These are phyloP conservation scores for Penicillium sclerotiorum DNA, from an alignment of 2,329 filamentous ascomycete genomes.

Conservation along the genomic window DNA sequence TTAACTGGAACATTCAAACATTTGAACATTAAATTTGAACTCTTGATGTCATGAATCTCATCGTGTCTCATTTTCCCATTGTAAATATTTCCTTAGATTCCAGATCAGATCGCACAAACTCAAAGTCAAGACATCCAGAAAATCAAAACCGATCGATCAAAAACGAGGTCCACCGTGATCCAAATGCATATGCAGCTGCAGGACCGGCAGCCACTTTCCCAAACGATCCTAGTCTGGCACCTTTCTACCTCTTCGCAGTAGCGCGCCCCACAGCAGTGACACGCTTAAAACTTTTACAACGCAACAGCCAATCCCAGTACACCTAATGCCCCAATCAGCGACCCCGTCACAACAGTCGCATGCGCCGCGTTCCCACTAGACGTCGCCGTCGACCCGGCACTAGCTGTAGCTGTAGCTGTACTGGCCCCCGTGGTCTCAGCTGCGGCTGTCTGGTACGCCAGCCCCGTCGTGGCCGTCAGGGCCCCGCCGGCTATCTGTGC, in stretches of 20 bases:
- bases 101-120: too few species aligned
- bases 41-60: not conserved
- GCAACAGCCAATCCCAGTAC: conserved; percentile 27
- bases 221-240: not conserved
- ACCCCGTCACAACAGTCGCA: conserved; percentile 21
- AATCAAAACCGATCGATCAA: not conserved
- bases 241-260: not conserved
- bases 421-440: not conserved
- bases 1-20: too few species aligned
- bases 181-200: conserved; percentile 4
- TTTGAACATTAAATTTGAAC: too few species aligned
- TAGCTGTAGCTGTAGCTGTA: conserved; percentile 10
- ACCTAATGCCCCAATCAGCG: conserved; percentile 25
- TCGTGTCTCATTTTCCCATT: not conserved
- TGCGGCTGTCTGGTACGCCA: conserved; percentile 12
- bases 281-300: conserved; percentile 20
- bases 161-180: not conserved
- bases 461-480: conserved; percentile 28
- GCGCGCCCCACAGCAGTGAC: too few species aligned
- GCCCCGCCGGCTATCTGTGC: conserved; percentile 32
- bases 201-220: conserved; percentile 6
- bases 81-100: not conserved
- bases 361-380: conserved; percentile 21
- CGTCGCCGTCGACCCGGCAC: conserved; percentile 16
- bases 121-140: not conserved